Base-by-base conservation (phyloP, 2,329 filamentous ascomycete species). In the Periconia digitata region DNA sequence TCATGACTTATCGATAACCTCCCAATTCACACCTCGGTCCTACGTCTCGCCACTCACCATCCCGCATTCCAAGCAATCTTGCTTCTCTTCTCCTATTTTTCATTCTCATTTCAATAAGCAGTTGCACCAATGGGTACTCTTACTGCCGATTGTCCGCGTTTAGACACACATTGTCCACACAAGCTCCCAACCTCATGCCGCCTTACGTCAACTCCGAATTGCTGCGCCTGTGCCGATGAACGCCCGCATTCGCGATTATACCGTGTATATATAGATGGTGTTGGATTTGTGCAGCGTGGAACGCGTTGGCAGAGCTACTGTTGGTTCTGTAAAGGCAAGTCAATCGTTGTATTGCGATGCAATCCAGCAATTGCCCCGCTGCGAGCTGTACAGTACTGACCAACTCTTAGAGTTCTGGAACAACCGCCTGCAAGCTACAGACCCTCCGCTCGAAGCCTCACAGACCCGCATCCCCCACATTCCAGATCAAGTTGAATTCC, bases 261-360 rank as follows among this genome's bases (percentile, higher is more conserved):
- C 50, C 61, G 64, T 12, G 72, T 74, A 0, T 79, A 79, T 55
- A 72, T 79, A 34, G 77, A 79, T 46, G 77, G 77, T 17, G 66
- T 79, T n/a, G 77, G 77, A 8, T 76, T 75, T 37, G 76, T 78
- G 6, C 68, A 72, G 29, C 65, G 75, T 20, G 77, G 76, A 2
- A 76, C 71, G 5, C 56, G 77, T 34, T 79, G 76, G 76, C 74
- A 79, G 54, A 64, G 73, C 46, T 79, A 79, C 49, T 79, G 77
- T 53, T 79, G 76, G 76, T 77, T 74, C 54, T 79, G 77, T 52
- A 75, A 76, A 62, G 70, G 72, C 70, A 53, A 13, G 43, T 24
- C 22, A 7, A n/a, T 22, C 29, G 8, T 20, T 15, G 10, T 32
- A 15, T 15, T 15, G 20, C 15, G 34, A 32, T 32, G 12, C 27